Conservation (phyloP, 768 basidiomycete species). For the Austroboletus festivus region DNA sequence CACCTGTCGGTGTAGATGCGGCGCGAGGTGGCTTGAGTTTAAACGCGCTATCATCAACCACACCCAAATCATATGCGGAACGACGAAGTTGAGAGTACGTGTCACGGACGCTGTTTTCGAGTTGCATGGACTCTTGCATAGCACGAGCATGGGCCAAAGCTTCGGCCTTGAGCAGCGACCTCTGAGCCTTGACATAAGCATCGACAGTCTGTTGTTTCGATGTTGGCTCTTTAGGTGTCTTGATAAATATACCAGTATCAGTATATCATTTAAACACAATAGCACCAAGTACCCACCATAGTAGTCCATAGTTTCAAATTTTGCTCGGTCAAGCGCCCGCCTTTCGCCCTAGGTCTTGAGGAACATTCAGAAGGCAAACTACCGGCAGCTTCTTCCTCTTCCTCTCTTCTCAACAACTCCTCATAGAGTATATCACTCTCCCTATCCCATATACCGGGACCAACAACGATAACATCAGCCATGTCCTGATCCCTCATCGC, state of each 20-base stretch:
- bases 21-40: slow-evolving; percentile 66
- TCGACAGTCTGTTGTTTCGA: slow-evolving; percentile 81
- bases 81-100: slow-evolving; percentile 76
- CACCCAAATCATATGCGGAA: slow-evolving; percentile 66
- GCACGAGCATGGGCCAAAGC: slow-evolving; percentile 74
- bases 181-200: slow-evolving; percentile 79
- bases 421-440: slow-evolving; percentile 81
- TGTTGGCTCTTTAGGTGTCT: slow-evolving; percentile 91
- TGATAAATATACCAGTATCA: slow-evolving; percentile 1
- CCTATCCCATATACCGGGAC: slow-evolving; percentile 86
- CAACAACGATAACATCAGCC: slow-evolving; percentile 89
- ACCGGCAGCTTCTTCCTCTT: slow-evolving; percentile 61
- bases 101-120: slow-evolving; percentile 77
- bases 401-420: slow-evolving; percentile 71
- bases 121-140: slow-evolving; percentile 69
- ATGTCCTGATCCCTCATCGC: slow-evolving; percentile 99
- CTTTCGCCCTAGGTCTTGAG: slow-evolving; percentile 58
- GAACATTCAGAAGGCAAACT: slow-evolving; percentile 48
- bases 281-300: slow-evolving; percentile 49
- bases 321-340: slow-evolving; percentile 69
- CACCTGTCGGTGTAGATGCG: slow-evolving; percentile 30
- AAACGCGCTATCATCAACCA: slow-evolving; percentile 55
- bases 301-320: slow-evolving; percentile 80
- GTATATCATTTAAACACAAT: not conserved
- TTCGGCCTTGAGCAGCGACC: slow-evolving; percentile 78